Conservation (phyloP, 108 stramenopile genomes). For the Cyclotella sp. region DNA sequence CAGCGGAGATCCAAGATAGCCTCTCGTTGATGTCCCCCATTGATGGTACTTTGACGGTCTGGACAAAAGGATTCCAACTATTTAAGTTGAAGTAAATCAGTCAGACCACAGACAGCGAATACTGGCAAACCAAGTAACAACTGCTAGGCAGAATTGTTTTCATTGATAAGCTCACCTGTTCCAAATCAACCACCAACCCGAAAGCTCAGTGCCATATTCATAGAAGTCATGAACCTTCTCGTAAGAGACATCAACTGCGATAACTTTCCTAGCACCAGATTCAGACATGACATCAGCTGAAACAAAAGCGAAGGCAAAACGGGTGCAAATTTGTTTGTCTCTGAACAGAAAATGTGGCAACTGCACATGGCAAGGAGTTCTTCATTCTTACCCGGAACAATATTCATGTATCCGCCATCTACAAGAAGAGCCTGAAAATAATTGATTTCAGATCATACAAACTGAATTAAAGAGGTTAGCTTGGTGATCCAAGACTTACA, state of each 20-base stretch:
- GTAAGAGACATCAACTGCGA: slow-evolving; percentile 59
- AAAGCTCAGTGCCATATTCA: slow-evolving; percentile 61
- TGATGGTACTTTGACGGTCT: slow-evolving; percentile 59
- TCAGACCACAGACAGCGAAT: background rate
- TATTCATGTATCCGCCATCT: slow-evolving; percentile 75
- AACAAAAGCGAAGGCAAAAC: background rate
- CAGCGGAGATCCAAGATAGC: slow-evolving; percentile 61
- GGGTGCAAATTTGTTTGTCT: background rate
- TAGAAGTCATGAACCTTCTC: slow-evolving; percentile 46
- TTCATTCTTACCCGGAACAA: slow-evolving; percentile 34
- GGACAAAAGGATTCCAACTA: slow-evolving; percentile 60
- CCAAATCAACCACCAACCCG: slow-evolving; percentile 61
- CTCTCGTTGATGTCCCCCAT: slow-evolving; percentile 62
- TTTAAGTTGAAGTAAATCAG: slow-evolving; percentile 17
- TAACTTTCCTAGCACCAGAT: slow-evolving; percentile 58
- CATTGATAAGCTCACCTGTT: slow-evolving; percentile 27
- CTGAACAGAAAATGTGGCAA: background rate
- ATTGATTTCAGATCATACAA: too few species aligned
- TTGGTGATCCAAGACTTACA: too few species aligned
- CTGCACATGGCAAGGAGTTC: background rate
- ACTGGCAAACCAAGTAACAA: background rate
- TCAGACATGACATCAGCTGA: slow-evolving; percentile 60
- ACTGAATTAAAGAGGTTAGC: too few species aligned
- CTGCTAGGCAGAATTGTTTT: too few species aligned
- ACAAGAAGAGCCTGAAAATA: slow-evolving; percentile 37